phyloP scores from a whole-genome alignment of 2,329 filamentous ascomycete genomes.

The Talaromyces sp. region DNA sequence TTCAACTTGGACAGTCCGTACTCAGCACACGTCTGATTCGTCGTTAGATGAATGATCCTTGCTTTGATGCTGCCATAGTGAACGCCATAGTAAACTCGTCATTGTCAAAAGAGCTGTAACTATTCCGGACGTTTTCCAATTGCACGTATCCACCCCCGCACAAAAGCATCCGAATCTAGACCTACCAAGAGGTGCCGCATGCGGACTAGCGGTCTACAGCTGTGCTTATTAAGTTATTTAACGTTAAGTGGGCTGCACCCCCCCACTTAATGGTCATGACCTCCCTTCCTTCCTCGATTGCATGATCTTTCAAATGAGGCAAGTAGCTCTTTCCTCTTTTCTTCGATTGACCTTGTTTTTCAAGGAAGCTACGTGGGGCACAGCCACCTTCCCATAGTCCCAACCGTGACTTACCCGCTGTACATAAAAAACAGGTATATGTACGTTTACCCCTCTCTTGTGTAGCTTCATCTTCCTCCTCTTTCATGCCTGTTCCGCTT shows the following conservation, averaged over 20 bases:
- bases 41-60: not conserved
- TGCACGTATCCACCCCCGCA: conserved; percentile 3
- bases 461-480: conserved; percentile 5
- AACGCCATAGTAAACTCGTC: not conserved
- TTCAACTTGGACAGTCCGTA: not conserved
- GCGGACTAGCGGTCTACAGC: not conserved
- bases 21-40: not conserved
- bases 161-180: conserved; percentile 1
- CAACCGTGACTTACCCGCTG: not conserved
- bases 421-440: conserved; percentile 2
- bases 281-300: not conserved
- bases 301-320: conserved; percentile 13
- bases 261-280: not conserved
- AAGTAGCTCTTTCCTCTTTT: conserved; percentile 16
- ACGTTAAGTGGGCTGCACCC: not conserved
- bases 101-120: not conserved
- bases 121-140: not conserved
- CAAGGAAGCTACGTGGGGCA: not conserved
- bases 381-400: not conserved
- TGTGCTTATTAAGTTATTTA: not conserved
- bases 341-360: not conserved
- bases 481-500: not conserved
- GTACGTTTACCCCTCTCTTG: conserved; percentile 6
- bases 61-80: not conserved
- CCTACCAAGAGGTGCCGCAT: not conserved